These are phyloP conservation scores for Elongisporangium senticosum DNA, from an alignment of 352 stramenopile species.

Conservation along the genomic window DNA sequence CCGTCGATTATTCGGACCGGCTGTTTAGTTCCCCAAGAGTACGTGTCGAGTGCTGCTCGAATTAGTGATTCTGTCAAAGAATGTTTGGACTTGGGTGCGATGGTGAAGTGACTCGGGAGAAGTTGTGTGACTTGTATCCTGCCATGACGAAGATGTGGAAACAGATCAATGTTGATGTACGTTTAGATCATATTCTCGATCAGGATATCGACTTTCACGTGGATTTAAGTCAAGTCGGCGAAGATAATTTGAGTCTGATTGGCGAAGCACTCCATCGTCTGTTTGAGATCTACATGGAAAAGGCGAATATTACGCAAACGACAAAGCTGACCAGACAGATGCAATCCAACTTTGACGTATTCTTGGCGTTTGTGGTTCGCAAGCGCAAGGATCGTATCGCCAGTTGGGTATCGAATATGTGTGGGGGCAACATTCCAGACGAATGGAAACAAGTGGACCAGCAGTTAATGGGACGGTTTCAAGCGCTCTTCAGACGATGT, in stretches of 20 bases:
- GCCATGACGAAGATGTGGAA: slow-evolving; percentile 32
- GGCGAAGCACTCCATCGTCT: slow-evolving; percentile 22
- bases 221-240: slow-evolving; percentile 12
- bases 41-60: slow-evolving; percentile 9
- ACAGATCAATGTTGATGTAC: slow-evolving; percentile 3
- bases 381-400: slow-evolving; percentile 44
- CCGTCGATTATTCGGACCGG: slow-evolving; percentile 42
- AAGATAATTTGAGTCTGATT: slow-evolving; percentile 12
- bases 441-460: slow-evolving; percentile 46
- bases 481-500: slow-evolving; percentile 55
- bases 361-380: slow-evolving; percentile 50
- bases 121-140: slow-evolving; percentile 25
- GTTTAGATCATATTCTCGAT: slow-evolving; percentile 27
- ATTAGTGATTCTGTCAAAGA: slow-evolving; percentile 22
- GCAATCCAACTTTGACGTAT: slow-evolving; percentile 46
- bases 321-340: slow-evolving; percentile 16
- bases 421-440: slow-evolving; percentile 32
- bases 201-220: slow-evolving; percentile 43
- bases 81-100: slow-evolving; percentile 20
- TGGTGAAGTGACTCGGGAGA: slow-evolving; percentile 19
- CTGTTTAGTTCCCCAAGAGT: slow-evolving; percentile 21
- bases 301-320: slow-evolving; percentile 2
- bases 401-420: slow-evolving; percentile 31
- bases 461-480: slow-evolving; percentile 35
- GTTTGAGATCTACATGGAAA: slow-evolving; percentile 25